phyloP scores from a whole-genome alignment of 768 basidiomycete species.

The Suillus spraguei region DNA sequence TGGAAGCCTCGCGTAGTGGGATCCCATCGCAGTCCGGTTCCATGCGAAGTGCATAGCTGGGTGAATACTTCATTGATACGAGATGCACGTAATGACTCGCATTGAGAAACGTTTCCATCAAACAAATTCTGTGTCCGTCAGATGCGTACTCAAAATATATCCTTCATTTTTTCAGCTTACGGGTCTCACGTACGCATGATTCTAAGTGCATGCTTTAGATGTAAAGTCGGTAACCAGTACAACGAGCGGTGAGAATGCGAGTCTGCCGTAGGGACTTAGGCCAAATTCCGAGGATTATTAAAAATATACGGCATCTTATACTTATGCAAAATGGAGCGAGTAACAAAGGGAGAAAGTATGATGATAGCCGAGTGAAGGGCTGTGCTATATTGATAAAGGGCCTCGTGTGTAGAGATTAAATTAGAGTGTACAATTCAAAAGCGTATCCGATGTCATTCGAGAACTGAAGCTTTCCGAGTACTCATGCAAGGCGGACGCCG shows the following conservation, averaged over 20 bases:
- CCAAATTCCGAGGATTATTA: not conserved
- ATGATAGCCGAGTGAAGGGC: not conserved
- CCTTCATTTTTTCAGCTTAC: not conserved
- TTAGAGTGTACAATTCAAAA: no score
- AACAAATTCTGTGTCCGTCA: not conserved
- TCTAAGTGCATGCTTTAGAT: not conserved
- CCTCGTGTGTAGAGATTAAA: no score
- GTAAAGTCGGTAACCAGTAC: not conserved
- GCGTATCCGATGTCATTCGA: no score
- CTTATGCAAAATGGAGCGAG: no score
- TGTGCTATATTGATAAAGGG: no score
- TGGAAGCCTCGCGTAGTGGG: not conserved
- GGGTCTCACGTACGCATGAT: not conserved
- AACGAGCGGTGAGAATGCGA: not conserved
- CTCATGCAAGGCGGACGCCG: no score
- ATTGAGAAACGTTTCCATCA: not conserved
- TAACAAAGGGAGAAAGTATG: not conserved
- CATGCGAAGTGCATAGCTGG: not conserved
- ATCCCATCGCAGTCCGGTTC: not conserved
- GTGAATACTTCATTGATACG: not conserved
- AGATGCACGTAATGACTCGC: not conserved
- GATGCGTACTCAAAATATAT: not conserved
- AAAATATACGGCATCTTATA: no score
- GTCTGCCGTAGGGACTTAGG: no score
- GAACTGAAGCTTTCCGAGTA: no score